Evolutionary conservation across 768 basidiomycete species (phyloP), one percentile per base, ranked within the genome.

Genomic region (Fomitopsis pulvina): DNA sequence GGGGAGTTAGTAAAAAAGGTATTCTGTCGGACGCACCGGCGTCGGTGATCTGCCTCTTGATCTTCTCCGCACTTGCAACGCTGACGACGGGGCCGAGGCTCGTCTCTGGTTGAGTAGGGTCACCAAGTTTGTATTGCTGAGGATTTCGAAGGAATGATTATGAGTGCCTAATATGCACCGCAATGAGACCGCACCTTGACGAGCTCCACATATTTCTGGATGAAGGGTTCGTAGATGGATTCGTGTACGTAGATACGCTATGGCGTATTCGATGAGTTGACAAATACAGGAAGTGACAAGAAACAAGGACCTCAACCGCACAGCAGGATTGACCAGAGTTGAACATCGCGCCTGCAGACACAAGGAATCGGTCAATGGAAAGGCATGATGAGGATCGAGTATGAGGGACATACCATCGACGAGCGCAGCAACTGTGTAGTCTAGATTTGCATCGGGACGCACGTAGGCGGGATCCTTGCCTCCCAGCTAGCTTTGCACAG

Each of bases 391-490:
- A 18, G 16, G n/a, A 29, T n/a, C n/a, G n/a, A n/a, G n/a, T 2
- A 9, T 24, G 20, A 45, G 16, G 30, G 4, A 57, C 72, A 43
- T 49, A 85, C 93, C 95, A 66, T 99, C 96, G 1, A 93, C 93
- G 2, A 98, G 78, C 59, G 97, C 86, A 21, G 80, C 76, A 11
- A 81, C 84, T 0, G 92, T 86, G 59, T 87, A 97, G 10, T 80
- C 78, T 1, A 96, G 60, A 66, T 96, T 81, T 0, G 87, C 92
- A 64, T 97, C 95, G 2, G 78, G 68, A 21, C 92, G 73, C 5
- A 99, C 93, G 61, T 97, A 99, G 2, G 95, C 96, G 2, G 96
- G 92, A 61, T 99, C 96, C 66, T 99, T 98, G 1, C 96, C 96
- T 1, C 96, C 96, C 14, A 99, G 80, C 87, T 92, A 20, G 6